phyloP scores from a whole-genome alignment of 225 moss, liverwort and hornwort genomes.

The Rhytidiadelphus loreus region DNA sequence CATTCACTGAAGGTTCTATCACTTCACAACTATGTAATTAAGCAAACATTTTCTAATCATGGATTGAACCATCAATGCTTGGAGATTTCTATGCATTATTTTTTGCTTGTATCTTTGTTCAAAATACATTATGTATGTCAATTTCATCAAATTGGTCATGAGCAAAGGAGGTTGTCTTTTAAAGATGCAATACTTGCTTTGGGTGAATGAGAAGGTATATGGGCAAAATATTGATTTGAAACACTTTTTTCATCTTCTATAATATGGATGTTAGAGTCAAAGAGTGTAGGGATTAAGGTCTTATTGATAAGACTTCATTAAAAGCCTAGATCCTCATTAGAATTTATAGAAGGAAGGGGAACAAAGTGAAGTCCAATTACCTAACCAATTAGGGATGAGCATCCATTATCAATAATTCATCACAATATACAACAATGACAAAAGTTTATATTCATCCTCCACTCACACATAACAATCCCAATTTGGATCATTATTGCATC shows the following conservation, averaged over 20 bases:
- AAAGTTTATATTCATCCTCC: neutral
- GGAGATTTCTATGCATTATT: rapidly evolving
- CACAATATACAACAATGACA: rapidly evolving
- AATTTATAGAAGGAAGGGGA: rapidly evolving
- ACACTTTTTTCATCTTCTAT: neutral
- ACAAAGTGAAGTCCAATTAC: neutral
- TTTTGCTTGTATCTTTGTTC: neutral
- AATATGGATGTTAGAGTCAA: neutral
- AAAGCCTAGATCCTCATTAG: no score
- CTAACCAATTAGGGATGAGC: no score
- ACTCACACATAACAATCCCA: neutral
- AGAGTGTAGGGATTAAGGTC: neutral
- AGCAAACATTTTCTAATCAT: rapidly evolving
- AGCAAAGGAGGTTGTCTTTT: neutral
- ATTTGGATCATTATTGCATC: neutral
- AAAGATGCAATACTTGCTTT: neutral
- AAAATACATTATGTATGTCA: neutral
- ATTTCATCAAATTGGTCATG: neutral
- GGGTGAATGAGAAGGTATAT: neutral
- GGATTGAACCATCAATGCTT: neutral
- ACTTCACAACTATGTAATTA: neutral
- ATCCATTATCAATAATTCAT: neutral
- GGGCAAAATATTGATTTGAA: neutral
- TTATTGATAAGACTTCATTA: neutral
- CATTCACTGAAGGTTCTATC: neutral